A percentile compares a stretch with the other conserved stretches of the same genome.
phyloP scores from a whole-genome alignment of 2,329 filamentous ascomycete genomes.

The Colletotrichum sp. region DNA sequence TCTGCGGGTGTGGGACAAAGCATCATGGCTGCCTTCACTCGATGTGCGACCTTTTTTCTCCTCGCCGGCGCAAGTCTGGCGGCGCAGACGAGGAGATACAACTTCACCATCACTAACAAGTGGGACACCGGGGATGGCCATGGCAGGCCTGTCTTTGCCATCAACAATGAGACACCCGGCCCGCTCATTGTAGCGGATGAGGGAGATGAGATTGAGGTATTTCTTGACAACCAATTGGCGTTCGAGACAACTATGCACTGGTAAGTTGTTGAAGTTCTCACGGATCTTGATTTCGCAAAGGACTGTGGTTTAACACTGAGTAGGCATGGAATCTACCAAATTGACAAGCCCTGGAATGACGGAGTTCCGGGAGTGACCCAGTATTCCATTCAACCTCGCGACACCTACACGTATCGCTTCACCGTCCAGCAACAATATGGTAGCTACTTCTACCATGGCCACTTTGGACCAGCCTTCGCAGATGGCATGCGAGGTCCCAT shows the following conservation, averaged over 20 bases:
- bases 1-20: neutral
- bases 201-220: conserved; percentile 13
- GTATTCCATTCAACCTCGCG: conserved; percentile 13
- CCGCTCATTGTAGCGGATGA: conserved; percentile 16
- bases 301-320: neutral
- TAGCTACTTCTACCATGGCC: conserved; percentile 12
- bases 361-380: conserved; percentile 11
- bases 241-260: conserved; percentile 18
- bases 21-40: neutral
- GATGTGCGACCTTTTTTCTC: neutral
- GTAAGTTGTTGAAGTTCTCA: neutral
- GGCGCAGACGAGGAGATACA: conserved; percentile 8
- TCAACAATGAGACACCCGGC: conserved; percentile 11
- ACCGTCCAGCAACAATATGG: conserved; percentile 9
- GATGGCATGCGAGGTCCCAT: conserved; percentile 18
- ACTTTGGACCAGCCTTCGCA: conserved; percentile 7
- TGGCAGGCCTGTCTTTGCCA: conserved; percentile 10
- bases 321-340: conserved; percentile 14
- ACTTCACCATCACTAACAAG: conserved; percentile 14
- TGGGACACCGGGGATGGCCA: conserved; percentile 7
- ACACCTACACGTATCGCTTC: conserved; percentile 9
- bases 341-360: conserved; percentile 15
- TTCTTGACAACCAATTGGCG: conserved; percentile 11
- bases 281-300: neutral
- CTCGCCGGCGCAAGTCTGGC: neutral